These are phyloP conservation scores for Pythium aquatile DNA, from an alignment of 352 stramenopile genomes.

Conservation along the genomic window DNA sequence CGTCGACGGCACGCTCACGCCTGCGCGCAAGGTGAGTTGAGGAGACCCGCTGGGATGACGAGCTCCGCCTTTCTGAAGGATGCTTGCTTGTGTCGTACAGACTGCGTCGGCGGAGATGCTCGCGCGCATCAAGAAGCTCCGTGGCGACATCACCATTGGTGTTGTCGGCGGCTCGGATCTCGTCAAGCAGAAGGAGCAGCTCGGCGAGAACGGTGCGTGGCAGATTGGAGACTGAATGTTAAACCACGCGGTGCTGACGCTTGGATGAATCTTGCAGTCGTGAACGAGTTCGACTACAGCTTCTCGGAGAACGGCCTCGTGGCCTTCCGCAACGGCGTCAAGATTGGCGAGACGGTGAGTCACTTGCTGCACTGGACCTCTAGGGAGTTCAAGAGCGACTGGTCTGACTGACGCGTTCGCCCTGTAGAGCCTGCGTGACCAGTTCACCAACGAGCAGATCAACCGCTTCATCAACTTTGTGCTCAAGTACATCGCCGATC, in stretches of 20 bases:
- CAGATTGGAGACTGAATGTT: slow-evolving; percentile 8
- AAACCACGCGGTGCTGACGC: neutral
- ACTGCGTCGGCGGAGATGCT: slow-evolving; percentile 92
- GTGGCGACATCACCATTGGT: slow-evolving; percentile 94
- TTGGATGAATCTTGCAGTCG: slow-evolving; percentile 45
- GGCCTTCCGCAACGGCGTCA: slow-evolving; percentile 94
- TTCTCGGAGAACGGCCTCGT: slow-evolving; percentile 99
- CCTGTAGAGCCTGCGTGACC: slow-evolving; percentile 88
- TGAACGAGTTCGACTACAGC: slow-evolving; percentile 97
- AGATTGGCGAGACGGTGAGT: slow-evolving; percentile 86
- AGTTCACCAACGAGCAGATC: slow-evolving; percentile 97
- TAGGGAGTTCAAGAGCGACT: neutral
- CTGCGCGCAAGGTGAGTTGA: slow-evolving; percentile 80
- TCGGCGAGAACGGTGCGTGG: slow-evolving; percentile 88
- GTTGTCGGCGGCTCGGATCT: slow-evolving; percentile 98
- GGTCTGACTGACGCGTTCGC: neutral
- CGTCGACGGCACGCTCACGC: slow-evolving; percentile 98
- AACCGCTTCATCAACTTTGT: slow-evolving; percentile 97
- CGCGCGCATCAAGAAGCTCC: slow-evolving; percentile 92
- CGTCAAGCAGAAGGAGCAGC: slow-evolving; percentile 98
- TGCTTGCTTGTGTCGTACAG: slow-evolving; percentile 17
- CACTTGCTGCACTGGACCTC: neutral
- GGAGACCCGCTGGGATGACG: too few relatives aligned
- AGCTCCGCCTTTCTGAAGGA: too few relatives aligned
- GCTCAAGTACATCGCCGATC: slow-evolving; percentile 91